phyloP scores from a whole-genome alignment of 306 rosid species.

The Vachellia pachyceras region DNA sequence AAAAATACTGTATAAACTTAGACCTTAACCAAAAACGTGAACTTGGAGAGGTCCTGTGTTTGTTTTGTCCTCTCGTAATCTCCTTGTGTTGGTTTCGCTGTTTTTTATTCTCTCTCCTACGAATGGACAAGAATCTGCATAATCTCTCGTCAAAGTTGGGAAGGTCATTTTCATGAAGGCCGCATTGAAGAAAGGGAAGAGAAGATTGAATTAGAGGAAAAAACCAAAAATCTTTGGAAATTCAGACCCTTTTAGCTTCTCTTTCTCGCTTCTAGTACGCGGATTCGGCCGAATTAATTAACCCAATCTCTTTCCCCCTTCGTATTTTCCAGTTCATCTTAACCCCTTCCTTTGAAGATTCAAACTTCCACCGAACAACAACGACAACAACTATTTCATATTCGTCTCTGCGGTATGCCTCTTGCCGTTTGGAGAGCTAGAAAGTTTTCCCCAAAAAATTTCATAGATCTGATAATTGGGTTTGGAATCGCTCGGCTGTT shows the following conservation, averaged over 20 bases:
- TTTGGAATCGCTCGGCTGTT: background rate
- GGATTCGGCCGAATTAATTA: conserved; percentile 42
- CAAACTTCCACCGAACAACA: conserved; percentile 28
- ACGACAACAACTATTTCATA: conserved; percentile 31
- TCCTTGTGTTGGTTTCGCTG: background rate
- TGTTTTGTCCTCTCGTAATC: background rate
- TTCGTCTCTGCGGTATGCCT: background rate
- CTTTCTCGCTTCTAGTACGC: conserved; percentile 43
- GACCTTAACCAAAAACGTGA: conserved; percentile 24
- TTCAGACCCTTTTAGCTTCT: conserved; percentile 36
- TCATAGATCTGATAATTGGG: conserved; percentile 21
- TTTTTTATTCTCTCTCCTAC: background rate
- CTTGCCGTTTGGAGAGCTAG: conserved; percentile 22
- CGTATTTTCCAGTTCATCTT: background rate
- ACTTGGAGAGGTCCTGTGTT: background rate
- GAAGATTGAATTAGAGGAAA: background rate
- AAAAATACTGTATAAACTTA: background rate
- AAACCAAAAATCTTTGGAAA: conserved; percentile 33
- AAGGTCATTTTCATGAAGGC: conserved; percentile 48
- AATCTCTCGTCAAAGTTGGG: conserved; percentile 42
- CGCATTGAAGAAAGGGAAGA: conserved; percentile 11
- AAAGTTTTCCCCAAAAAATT: conserved; percentile 8
- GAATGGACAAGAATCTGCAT: conserved; percentile 44
- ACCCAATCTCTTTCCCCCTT: conserved; percentile 19
- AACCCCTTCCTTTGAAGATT: conserved; percentile 39